Percentiles rank a stretch among this genome's conserved stretches.
phyloP scores from a whole-genome alignment of 176 grass and related monocot genomes.

The Phoenix roebelenii region DNA sequence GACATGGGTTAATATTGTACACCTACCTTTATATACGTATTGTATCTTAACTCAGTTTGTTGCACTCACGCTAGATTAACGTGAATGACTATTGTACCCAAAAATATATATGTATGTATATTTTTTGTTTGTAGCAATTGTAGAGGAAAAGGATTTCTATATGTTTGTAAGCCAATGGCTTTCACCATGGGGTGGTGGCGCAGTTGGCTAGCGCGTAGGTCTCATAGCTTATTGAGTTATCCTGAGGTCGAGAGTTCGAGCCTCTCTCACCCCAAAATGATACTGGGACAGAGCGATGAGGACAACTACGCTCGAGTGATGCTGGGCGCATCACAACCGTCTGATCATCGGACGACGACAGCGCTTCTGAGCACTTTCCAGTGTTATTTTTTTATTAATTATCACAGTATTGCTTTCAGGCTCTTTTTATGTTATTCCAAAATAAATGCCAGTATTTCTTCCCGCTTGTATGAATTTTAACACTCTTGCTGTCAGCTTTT shows the following conservation, averaged over 20 bases:
- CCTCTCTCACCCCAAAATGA: conserved; percentile 4
- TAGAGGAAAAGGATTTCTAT: no score
- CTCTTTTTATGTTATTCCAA: no score
- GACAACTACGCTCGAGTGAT: background rate
- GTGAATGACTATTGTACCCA: no score
- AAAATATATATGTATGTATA: no score
- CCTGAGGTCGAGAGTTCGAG: conserved; percentile 25
- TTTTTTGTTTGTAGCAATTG: no score
- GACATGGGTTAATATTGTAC: no score
- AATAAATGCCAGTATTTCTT: background rate
- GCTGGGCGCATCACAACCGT: conserved; percentile 13
- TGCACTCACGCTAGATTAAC: no score
- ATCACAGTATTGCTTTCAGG: background rate
- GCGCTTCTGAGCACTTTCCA: background rate
- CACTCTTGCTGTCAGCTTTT: no score
- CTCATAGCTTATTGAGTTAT: conserved; percentile 31
- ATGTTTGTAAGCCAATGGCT: background rate
- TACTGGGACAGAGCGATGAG: no score
- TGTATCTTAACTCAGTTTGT: no score
- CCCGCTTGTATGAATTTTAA: no score
- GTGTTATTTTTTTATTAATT: conserved; percentile 2
- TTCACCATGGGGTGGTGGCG: conserved; percentile 28
- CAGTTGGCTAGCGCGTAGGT: conserved; percentile 80
- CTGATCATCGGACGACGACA: conserved; percentile 18
- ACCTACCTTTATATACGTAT: no score